Base-by-base conservation (phyloP, 2,329 filamentous ascomycete species). In the Xylariales sp. region DNA sequence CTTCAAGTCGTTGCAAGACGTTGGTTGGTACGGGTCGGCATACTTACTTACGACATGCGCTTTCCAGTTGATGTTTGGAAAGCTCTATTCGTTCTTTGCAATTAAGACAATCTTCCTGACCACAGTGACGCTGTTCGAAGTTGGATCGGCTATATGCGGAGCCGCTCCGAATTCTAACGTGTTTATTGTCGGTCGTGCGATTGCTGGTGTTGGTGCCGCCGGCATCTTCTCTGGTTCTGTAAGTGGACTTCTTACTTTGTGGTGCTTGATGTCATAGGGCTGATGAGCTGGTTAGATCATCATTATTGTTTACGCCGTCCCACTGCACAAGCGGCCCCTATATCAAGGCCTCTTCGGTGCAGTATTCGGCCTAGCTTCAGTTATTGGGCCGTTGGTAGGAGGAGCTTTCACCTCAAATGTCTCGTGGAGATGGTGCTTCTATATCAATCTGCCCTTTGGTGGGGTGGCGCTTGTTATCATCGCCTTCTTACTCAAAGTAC, bases 51-150 rank as follows among this genome's bases (percentile, higher is more conserved):
- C 61, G 1, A 57, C 56, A 29, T 61, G 57, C 33, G 53, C 60
- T 37, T 66, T 65, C 43, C 65, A 68, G 51, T 59, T 67, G 16
- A 45, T 63, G 29, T 68, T 63, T 33, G 63, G 64, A 42, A 66
- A 65, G 46, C 43, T 66, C 25, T 69, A 66, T 48, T 60, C 52
- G 32, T 63, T 66, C 49, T 65, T 58, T 49, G 56, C 56, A 36
- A 49, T 66, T 43, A 64, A 64, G 42, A 33, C 35, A 14, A 48
- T 55, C 40, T 63, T 61, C 42, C 46, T 64, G n/a, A 24, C 44
- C 18, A 48, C 55, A 25, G 54, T 66, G 25, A 14, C 57, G 12
- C 48, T 65, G 15, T 66, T 65, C 46, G 62, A 66, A 51, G 43
- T 62, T 32, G 65, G 66, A 2, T 67, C 62, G 4, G 59, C 61